Conservation (phyloP, 352 stramenopile genomes). For the Globisporangium emineosum region DNA sequence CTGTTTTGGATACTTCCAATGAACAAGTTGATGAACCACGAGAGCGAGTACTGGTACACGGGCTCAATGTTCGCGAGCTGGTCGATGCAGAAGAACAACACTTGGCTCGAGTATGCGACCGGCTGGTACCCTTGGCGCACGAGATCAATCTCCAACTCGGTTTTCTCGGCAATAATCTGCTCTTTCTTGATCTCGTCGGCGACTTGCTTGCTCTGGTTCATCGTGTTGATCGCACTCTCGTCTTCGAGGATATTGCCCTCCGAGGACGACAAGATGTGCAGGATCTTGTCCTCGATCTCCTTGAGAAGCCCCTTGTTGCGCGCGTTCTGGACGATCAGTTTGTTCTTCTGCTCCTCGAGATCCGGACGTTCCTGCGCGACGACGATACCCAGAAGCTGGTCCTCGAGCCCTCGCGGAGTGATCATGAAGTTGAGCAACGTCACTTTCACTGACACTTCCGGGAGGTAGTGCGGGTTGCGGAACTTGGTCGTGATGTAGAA, state of each 20-base stretch:
- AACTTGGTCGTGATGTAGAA: slow-evolving; percentile 96
- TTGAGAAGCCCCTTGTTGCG: slow-evolving; percentile 91
- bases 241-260: slow-evolving; percentile 94
- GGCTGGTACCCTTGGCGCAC: slow-evolving; percentile 88
- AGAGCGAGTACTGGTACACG: slow-evolving; percentile 92
- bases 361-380: slow-evolving; percentile 91
- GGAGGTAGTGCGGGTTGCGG: slow-evolving; percentile 92
- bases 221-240: slow-evolving; percentile 90
- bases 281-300: slow-evolving; percentile 93
- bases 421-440: slow-evolving; percentile 96
- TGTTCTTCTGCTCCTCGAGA: slow-evolving; percentile 92
- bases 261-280: slow-evolving; percentile 89
- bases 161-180: slow-evolving; percentile 88
- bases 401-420: slow-evolving; percentile 89
- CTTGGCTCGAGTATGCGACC: slow-evolving; percentile 88
- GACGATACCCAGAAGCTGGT: slow-evolving; percentile 92
- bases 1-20: slow-evolving; percentile 86
- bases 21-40: slow-evolving; percentile 93
- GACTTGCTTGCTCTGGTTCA: slow-evolving; percentile 89
- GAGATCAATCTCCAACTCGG: slow-evolving; percentile 88
- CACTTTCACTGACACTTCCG: slow-evolving; percentile 92
- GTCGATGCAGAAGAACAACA: slow-evolving; percentile 94
- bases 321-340: slow-evolving; percentile 89
- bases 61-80: slow-evolving; percentile 93
- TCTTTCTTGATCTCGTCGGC: slow-evolving; percentile 94